These are phyloP conservation scores for Collybia mongolica DNA, from an alignment of 768 basidiomycete species.

Conservation along the genomic window DNA sequence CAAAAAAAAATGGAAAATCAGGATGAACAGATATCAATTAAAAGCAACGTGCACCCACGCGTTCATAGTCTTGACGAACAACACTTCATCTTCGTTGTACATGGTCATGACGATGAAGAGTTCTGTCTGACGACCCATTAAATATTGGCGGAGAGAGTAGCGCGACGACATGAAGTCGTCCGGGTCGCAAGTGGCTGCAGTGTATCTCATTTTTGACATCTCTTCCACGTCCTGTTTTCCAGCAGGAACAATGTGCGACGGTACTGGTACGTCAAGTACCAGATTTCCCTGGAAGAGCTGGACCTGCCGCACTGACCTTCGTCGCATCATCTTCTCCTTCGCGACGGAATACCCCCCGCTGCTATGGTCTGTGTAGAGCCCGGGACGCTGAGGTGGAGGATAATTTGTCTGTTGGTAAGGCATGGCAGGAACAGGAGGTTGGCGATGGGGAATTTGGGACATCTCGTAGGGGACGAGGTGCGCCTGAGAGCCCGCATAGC, in stretches of 20 bases:
- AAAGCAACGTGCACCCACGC: constrained; percentile 45
- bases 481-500: constrained; percentile 66
- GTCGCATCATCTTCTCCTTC: constrained; percentile 80
- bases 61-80: constrained; percentile 83
- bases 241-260: constrained; percentile 73
- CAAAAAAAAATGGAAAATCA: constrained; percentile 11
- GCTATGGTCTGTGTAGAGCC: constrained; percentile 44
- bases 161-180: constrained; percentile 80
- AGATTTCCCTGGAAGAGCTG: constrained; percentile 81
- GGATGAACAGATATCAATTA: background rate
- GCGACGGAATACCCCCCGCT: constrained; percentile 63
- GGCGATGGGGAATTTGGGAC: constrained; percentile 41
- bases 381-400: constrained; percentile 57
- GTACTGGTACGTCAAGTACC: constrained; percentile 81
- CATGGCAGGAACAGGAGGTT: constrained; percentile 56
- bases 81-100: constrained; percentile 89
- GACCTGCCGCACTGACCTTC: constrained; percentile 75
- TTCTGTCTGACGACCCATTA: constrained; percentile 81
- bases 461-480: constrained; percentile 71
- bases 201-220: constrained; percentile 84
- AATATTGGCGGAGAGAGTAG: constrained; percentile 78
- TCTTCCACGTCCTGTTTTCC: constrained; percentile 64
- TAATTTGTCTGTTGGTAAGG: constrained; percentile 52
- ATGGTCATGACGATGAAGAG: constrained; percentile 96
- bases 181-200: constrained; percentile 87